phyloP scores from a whole-genome alignment of 2,329 filamentous ascomycete species.

The Penicillium sp. region DNA sequence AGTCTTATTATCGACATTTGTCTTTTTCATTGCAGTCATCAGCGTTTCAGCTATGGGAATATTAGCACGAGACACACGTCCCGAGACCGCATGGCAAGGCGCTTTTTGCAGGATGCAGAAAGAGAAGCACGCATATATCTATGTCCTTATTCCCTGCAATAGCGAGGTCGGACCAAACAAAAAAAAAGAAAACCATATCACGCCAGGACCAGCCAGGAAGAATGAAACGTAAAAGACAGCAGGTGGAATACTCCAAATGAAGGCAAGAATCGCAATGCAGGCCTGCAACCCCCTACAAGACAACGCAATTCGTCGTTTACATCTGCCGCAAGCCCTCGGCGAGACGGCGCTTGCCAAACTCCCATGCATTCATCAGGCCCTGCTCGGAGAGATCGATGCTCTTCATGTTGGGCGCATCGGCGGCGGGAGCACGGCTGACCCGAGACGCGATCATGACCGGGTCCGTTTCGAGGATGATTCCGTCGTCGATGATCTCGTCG shows the following conservation, averaged over 20 bases:
- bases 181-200: conserved; percentile 28
- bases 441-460: conserved; percentile 89
- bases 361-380: conserved; percentile 88
- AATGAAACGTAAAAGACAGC: conserved; percentile 20
- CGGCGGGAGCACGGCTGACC: conserved; percentile 85
- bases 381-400: conserved; percentile 95
- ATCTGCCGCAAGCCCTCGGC: conserved; percentile 78
- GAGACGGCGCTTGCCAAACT: conserved; percentile 88
- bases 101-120: conserved; percentile 22
- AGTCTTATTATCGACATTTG: neutral
- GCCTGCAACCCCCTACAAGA: conserved; percentile 17
- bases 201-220: conserved; percentile 39
- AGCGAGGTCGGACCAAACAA: conserved; percentile 15
- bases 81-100: conserved; percentile 4
- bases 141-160: conserved; percentile 18
- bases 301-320: conserved; percentile 23
- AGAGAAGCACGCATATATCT: conserved; percentile 22
- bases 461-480: conserved; percentile 95
- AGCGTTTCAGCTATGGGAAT: conserved; percentile 17
- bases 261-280: conserved; percentile 18
- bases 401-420: conserved; percentile 84
- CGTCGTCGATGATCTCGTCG: conserved; percentile 92
- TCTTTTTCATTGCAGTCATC: conserved; percentile 21
- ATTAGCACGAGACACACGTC: conserved; percentile 17
- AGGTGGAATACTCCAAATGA: conserved; percentile 17